Percentiles rank a stretch among this genome's conserved stretches.
These are phyloP conservation scores for Acer campestre DNA, from an alignment of 345 rosid species.

Conservation along the genomic window DNA sequence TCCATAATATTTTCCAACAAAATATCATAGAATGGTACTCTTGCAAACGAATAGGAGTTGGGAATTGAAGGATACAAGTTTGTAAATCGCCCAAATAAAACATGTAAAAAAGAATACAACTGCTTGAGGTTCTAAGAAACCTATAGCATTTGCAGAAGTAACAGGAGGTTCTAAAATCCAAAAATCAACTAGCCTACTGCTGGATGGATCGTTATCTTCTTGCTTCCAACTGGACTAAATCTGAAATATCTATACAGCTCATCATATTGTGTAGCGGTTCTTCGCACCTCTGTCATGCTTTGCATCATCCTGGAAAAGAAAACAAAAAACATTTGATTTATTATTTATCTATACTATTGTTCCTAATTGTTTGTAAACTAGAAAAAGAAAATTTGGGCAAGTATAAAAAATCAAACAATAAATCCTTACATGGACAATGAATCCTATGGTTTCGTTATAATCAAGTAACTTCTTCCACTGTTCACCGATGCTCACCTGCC, in stretches of 20 bases:
- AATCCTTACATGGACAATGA: slow-evolving; percentile 72
- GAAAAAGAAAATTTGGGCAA: neutral
- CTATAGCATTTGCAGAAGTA: neutral
- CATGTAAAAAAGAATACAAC: no score
- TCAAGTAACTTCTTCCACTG: slow-evolving; percentile 92
- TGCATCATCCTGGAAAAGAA: slow-evolving; percentile 70
- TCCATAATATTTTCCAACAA: no score
- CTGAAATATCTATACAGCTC: slow-evolving; percentile 27
- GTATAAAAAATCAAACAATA: neutral
- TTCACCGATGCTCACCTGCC: slow-evolving; percentile 82
- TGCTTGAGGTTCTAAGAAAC: neutral
- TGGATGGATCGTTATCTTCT: neutral
- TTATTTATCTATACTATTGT: neutral
- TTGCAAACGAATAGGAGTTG: neutral
- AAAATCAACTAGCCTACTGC: neutral
- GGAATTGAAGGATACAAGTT: neutral
- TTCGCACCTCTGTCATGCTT: slow-evolving; percentile 58
- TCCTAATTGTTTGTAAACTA: neutral
- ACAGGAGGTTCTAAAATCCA: neutral
- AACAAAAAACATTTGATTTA: neutral
- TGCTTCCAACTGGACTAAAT: neutral
- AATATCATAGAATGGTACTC: no score
- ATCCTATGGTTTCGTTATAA: slow-evolving; percentile 68
- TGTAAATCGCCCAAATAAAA: neutral
- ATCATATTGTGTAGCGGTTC: slow-evolving; percentile 66